Evolutionary conservation across 306 rosid species (phyloP).

Genomic region (Quercus ilex): DNA sequence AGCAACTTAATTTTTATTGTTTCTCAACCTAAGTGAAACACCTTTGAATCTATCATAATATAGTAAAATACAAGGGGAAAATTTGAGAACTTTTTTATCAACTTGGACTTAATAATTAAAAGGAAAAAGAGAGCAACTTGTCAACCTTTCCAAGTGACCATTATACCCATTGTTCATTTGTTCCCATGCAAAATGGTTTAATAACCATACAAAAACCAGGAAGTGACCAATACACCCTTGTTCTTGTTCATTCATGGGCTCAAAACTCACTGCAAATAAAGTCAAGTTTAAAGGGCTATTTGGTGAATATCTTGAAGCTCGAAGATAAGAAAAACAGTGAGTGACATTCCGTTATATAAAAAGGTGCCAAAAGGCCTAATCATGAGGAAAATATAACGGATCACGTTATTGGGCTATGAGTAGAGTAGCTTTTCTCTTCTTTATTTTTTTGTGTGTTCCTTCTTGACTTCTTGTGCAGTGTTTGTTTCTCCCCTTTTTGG

Average conservation of each 20-base stretch:
- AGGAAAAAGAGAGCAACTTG: too few species aligned
- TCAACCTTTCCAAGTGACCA: constrained; percentile 8
- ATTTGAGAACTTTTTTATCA: too few species aligned
- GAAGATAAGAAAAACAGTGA: constrained; percentile 5
- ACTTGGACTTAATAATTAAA: too few species aligned
- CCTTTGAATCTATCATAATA: too few species aligned
- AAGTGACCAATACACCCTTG: neutral
- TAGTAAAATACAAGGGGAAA: too few species aligned
- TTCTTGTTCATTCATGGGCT: too few species aligned
- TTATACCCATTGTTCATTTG: constrained; percentile 33
- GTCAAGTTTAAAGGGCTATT: neutral
- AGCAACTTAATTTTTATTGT: too few species aligned
- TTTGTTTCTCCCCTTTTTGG: constrained; percentile 8
- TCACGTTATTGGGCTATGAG: constrained; percentile 53
- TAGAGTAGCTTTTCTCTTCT: neutral
- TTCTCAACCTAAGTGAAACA: too few species aligned
- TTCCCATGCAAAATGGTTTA: neutral
- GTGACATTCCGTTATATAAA: constrained; percentile 44
- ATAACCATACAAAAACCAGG: neutral
- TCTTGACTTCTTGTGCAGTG: constrained; percentile 23
- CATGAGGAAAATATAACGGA: constrained; percentile 63
- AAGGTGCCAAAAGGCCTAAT: constrained; percentile 3
- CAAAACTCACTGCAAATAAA: too few species aligned
- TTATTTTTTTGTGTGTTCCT: neutral
- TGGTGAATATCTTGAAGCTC: neutral